Base-by-base conservation (phyloP, 495 filamentous ascomycete genomes). In the Penicillium pancosmium region DNA sequence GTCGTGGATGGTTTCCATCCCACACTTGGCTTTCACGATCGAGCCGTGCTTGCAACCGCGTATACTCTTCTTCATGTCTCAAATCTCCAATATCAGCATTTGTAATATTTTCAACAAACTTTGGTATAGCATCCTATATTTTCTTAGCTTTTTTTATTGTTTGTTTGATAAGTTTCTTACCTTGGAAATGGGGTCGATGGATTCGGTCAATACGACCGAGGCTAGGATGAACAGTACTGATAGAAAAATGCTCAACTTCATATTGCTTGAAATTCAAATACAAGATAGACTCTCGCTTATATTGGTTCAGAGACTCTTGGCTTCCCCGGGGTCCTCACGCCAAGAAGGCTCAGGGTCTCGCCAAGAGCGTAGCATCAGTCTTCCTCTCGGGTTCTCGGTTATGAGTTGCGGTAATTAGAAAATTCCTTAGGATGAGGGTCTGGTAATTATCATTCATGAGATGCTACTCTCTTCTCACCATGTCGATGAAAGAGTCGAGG, bases 1-100 rank as follows among this genome's bases (percentile, higher is more conserved):
- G 53, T 21, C 66, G 63, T 12, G 66, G 61, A 50, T 69, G 66
- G 16, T 44, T 44, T 18, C 41, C 41, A 19, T 44, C 16, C 41
- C 15, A 19, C 15, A 19, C 41, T 10, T n/a, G 15, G 16, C 16
- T 19, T 18, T 6, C 41, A 44, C 41, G n/a, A 44, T 19, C 41
- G 9, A 44, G 41, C 41, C 41, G 15, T 44, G 41, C n/a, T 44
- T 44, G 41, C 16, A 44, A 44, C n/a, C n/a, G 13, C 8, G 41
- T 13, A 8, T 44, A 19, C 16, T 44, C 41, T 44, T 44, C 41
- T 18, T 44, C 41, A 44, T 44, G 41, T 18, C 41, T 16, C n/a
- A 19, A 8, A 44, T 44, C 9, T 18, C 18, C 16, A 16, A 4
- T 19, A 44, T 19, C 16, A 2, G n/a, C 13, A 7, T 8, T 3